Percentiles rank a stretch among this genome's conserved stretches.
These are phyloP conservation scores for Tuber brumale DNA, from an alignment of 495 filamentous ascomycete genomes.

Conservation along the genomic window DNA sequence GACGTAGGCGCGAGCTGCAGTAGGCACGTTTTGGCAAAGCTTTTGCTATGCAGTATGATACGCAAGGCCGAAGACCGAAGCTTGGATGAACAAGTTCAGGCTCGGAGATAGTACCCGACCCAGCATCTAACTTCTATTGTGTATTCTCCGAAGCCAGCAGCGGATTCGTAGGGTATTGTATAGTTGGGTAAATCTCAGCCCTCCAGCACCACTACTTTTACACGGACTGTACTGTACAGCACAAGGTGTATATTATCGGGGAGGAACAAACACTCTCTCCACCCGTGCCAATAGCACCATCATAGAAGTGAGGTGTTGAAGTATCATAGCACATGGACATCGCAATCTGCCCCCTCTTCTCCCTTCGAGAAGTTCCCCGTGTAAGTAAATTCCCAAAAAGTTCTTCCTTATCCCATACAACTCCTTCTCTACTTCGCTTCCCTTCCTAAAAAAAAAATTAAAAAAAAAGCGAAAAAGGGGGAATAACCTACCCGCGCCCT, in stretches of 20 bases:
- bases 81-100: neutral
- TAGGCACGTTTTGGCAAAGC: neutral
- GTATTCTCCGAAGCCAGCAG: neutral
- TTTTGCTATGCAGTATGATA: neutral
- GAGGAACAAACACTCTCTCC: neutral
- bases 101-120: neutral
- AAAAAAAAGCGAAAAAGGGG: neutral
- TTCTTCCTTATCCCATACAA: neutral
- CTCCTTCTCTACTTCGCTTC: too few species aligned
- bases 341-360: neutral
- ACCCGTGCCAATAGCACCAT: neutral
- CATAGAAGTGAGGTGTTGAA: neutral
- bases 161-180: neutral
- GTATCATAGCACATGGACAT: neutral
- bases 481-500: neutral
- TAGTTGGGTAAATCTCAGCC: neutral
- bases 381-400: neutral
- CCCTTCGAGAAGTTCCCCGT: neutral
- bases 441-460: neutral
- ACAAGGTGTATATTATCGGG: neutral
- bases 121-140: neutral
- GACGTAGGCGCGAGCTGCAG: neutral
- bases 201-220: neutral
- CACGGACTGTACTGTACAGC: neutral
- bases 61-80: neutral